These are phyloP conservation scores for Euphorbia celastroides DNA, from an alignment of 441 rosid species.

Conservation along the genomic window DNA sequence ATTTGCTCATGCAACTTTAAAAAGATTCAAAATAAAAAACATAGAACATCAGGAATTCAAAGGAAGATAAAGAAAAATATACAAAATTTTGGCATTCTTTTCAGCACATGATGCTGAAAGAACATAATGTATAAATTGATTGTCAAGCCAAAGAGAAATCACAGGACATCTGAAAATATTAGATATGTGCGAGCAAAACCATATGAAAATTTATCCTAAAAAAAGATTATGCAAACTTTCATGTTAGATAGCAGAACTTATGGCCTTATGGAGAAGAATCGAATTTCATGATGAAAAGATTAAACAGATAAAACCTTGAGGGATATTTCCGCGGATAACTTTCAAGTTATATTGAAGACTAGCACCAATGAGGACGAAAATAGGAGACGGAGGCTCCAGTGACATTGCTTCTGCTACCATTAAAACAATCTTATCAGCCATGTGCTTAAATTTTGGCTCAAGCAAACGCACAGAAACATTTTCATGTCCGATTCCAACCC, in stretches of 20 bases:
- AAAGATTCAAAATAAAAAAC: background rate
- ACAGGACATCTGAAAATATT: background rate
- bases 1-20: background rate
- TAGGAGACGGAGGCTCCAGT: conserved; percentile 87
- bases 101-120: background rate
- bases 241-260: background rate
- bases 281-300: background rate
- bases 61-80: conserved; percentile 2
- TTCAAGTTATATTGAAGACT: conserved; percentile 59
- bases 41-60: background rate
- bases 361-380: conserved; percentile 80
- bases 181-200: background rate
- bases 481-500: conserved; percentile 82
- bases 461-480: conserved; percentile 74
- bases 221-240: no score
- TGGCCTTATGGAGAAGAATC: background rate
- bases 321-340: conserved; percentile 71
- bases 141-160: background rate
- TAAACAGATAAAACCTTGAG: conserved; percentile 58
- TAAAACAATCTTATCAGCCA: conserved; percentile 68
- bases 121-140: background rate
- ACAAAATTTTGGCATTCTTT: background rate
- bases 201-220: background rate
- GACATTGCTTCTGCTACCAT: conserved; percentile 99
- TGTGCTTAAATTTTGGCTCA: conserved; percentile 61